Evolutionary conservation across 2,329 filamentous ascomycete species (phyloP), one percentile per base, ranked within the genome.

Genomic region (Talaromyces sp.): DNA sequence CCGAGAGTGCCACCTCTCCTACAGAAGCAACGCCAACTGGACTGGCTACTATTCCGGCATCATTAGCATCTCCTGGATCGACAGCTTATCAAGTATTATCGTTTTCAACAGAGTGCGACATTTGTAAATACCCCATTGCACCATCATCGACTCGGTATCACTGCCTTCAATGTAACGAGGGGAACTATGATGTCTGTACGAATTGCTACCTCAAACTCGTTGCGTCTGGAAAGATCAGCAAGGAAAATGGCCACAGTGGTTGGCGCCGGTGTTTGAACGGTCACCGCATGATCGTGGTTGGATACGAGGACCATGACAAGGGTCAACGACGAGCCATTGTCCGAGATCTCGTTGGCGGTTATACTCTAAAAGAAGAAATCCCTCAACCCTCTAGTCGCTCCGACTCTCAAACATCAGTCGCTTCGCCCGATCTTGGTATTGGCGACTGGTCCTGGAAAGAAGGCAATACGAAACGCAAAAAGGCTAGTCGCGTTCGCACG

Each of bases 161-260:
- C 75, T 97, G 93, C 74, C 87, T 86, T 54, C 78, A 81, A 56
- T 96, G 92, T 73, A 85, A 85, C 56, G 79, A 83, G 31, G 92
- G 92, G n/a, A 89, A 95, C 72, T 96, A 94, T 72, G 91, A 97
- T 66, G 84, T 96, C 54, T 97, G 92, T 75, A 81, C 81, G 19
- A 79, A 82, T 3, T 97, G 92, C 79, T 97, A 97, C 73, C 77
- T 82, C 55, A 83, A 82, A 53, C 80, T 92, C 8, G 83, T 89
- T 1, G 75, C 80, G 1, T 81, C 82, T 0, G 82, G 84, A 9
- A 85, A 85, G 52, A 87, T 97, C 63, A 86, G 85, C 59, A 77
- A 80, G 19, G 88, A 92, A 62, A 92, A 96, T 65, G 92, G 92
- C 0, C 81, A 86, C 4, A 81, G 81, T 11, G 92, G 92, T 3